These are phyloP conservation scores for Pichia sp. DNA, from an alignment of 1,139 yeast genomes.

Conservation along the genomic window DNA sequence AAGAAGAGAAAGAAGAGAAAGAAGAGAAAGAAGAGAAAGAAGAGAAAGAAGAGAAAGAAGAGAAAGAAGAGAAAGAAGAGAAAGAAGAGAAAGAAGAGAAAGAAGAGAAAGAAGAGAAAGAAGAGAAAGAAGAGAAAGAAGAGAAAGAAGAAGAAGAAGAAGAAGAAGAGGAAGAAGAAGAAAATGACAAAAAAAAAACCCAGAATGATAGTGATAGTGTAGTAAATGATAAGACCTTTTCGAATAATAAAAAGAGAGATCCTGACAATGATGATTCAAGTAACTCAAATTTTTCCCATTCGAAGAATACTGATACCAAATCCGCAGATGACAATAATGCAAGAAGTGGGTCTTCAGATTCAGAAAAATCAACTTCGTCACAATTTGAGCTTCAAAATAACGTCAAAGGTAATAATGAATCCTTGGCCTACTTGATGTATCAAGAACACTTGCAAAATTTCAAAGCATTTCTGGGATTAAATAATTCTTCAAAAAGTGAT, in stretches of 20 bases:
- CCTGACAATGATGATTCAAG: background rate
- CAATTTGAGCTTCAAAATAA: background rate
- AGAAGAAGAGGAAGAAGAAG: background rate
- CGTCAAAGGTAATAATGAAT: background rate
- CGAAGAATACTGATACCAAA: background rate
- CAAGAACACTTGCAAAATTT: background rate
- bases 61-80: background rate
- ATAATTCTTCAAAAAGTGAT: background rate
- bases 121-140: background rate
- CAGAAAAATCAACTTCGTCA: background rate
- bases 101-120: background rate
- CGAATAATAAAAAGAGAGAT: background rate
- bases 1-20: background rate
- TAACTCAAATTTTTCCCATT: background rate
- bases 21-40: background rate
- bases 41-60: background rate
- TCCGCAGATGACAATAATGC: background rate
- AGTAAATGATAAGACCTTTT: background rate
- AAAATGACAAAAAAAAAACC: background rate
- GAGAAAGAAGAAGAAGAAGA: background rate
- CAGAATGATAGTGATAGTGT: background rate
- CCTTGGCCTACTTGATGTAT: background rate
- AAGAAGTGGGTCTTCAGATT: background rate
- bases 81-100: background rate
- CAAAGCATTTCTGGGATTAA: background rate